These are phyloP conservation scores for Sporothrix dimorphospora DNA, from an alignment of 2,329 filamentous ascomycete genomes.

Conservation along the genomic window DNA sequence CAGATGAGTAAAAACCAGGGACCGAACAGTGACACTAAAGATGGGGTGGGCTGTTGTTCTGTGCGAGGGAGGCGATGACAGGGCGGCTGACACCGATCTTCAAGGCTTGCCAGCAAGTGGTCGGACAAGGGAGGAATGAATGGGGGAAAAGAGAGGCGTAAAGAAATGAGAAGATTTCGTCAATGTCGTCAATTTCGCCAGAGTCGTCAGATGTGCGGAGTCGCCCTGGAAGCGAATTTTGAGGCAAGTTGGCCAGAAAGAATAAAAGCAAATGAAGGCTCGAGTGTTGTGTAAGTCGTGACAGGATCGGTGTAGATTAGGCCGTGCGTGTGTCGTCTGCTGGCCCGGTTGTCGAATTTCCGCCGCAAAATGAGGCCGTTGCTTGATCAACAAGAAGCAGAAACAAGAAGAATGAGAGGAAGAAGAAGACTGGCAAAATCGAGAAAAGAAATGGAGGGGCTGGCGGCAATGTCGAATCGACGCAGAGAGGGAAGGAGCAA, in stretches of 20 bases:
- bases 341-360: neutral
- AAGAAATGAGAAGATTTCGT: neutral
- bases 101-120: neutral
- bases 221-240: neutral
- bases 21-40: neutral
- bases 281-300: neutral
- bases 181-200: neutral
- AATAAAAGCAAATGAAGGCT: neutral
- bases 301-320: neutral
- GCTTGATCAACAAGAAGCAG: neutral
- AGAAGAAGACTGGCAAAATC: neutral
- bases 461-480: slow-evolving; percentile 19
- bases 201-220: neutral
- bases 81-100: slow-evolving; percentile 20
- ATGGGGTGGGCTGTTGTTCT: neutral
- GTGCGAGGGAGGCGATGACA: slow-evolving; percentile 1
- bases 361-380: neutral
- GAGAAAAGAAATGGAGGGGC: neutral
- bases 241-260: neutral
- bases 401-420: neutral
- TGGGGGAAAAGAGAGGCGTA: neutral
- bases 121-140: neutral
- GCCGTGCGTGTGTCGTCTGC: neutral
- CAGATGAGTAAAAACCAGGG: slow-evolving; percentile 13
- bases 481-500: slow-evolving; percentile 14